A percentile compares a stretch with the other conserved stretches of the same genome.
phyloP scores from a whole-genome alignment of 2,329 filamentous ascomycete species.

The Emergomyces orientalis region DNA sequence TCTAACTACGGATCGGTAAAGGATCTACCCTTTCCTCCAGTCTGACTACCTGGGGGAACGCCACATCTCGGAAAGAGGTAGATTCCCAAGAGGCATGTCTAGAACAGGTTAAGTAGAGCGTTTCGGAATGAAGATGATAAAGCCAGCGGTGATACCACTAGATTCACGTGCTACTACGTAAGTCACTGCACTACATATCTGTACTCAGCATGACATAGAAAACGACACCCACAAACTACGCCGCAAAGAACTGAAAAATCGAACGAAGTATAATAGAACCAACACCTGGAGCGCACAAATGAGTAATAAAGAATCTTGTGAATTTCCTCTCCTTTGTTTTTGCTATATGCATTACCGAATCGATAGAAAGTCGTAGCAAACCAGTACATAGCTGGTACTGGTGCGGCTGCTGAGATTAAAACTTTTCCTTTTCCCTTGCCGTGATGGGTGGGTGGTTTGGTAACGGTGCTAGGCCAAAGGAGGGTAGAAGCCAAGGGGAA shows the following conservation, averaged over 20 bases:
- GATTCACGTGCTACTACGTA: background rate
- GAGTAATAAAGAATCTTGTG: conserved; percentile 2
- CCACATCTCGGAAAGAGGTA: background rate
- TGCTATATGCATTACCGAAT: conserved; percentile 3
- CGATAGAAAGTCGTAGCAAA: conserved; percentile 1
- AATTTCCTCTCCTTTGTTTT: background rate
- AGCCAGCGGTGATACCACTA: background rate
- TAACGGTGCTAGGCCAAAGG: background rate
- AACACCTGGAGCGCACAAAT: background rate
- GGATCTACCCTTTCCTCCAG: background rate
- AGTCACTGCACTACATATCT: background rate
- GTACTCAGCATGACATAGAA: background rate
- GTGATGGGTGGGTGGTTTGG: background rate
- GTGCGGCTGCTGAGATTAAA: background rate
- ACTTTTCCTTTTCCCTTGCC: background rate
- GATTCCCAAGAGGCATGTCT: background rate
- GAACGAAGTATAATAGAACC: background rate
- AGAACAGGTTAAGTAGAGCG: too few species aligned
- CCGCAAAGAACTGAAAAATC: background rate
- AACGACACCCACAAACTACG: background rate
- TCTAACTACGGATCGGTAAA: background rate
- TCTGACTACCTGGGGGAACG: background rate
- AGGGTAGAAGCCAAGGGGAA: background rate
- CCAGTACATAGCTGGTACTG: background rate
- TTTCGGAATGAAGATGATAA: background rate